These are phyloP conservation scores for Fusarium stilboides DNA, from an alignment of 2,329 filamentous ascomycete genomes.

Conservation along the genomic window DNA sequence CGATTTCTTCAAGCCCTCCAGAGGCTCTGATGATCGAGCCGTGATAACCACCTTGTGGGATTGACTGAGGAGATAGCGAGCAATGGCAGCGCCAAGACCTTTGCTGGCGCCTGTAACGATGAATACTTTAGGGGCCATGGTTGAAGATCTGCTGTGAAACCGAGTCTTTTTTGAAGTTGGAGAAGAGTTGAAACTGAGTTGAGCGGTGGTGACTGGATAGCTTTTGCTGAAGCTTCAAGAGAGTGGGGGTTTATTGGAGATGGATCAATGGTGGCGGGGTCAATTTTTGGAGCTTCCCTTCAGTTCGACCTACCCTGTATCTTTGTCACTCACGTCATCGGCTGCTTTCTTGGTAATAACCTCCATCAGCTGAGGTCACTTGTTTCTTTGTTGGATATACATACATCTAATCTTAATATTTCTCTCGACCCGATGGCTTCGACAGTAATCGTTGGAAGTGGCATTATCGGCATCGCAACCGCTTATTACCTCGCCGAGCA, in stretches of 20 bases:
- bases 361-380: conserved; percentile 10
- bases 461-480: conserved; percentile 79
- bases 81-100: conserved; percentile 72
- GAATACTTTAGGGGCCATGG: conserved; percentile 74
- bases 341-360: conserved; percentile 25
- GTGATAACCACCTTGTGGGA: conserved; percentile 73
- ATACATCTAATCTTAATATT: conserved; percentile 8
- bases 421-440: conserved; percentile 56
- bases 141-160: conserved; percentile 25
- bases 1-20: conserved; percentile 67
- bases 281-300: conserved; percentile 25
- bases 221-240: conserved; percentile 13
- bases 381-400: background rate
- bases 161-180: conserved; percentile 1
- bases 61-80: conserved; percentile 65
- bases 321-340: conserved; percentile 39
- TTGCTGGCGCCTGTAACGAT: conserved; percentile 78
- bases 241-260: conserved; percentile 32
- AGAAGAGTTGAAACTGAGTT: conserved; percentile 1
- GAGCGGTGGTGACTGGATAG: conserved; percentile 18
- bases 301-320: conserved; percentile 37
- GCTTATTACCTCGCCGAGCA: conserved; percentile 78
- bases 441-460: conserved; percentile 78
- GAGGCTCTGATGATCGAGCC: conserved; percentile 66
- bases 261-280: conserved; percentile 29